phyloP scores from a whole-genome alignment of 495 filamentous ascomycete genomes.

The Penicillium nucicola region DNA sequence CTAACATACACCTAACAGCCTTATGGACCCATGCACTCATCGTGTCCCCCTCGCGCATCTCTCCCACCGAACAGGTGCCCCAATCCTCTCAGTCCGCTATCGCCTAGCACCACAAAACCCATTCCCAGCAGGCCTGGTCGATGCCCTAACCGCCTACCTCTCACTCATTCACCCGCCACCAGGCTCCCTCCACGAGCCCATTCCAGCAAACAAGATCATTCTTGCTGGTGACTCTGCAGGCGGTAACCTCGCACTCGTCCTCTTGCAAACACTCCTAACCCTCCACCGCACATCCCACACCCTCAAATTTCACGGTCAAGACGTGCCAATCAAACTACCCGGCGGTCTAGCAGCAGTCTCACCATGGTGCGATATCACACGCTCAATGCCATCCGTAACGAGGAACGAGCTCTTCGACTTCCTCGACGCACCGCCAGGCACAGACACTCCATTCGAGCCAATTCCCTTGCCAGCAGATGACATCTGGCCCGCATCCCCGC shows the following conservation, averaged over 20 bases:
- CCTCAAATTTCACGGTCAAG: conserved; percentile 61
- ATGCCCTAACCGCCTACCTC: conserved; percentile 80
- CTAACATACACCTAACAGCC: conserved; percentile 24
- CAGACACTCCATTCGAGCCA: conserved; percentile 31
- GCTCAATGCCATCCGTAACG: conserved; percentile 67
- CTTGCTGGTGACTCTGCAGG: conserved; percentile 88
- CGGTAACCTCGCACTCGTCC: conserved; percentile 68
- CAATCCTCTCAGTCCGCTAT: conserved; percentile 79
- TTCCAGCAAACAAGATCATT: conserved; percentile 68
- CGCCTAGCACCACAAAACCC: conserved; percentile 80
- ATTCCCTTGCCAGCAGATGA: conserved; percentile 45
- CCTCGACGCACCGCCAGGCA: conserved; percentile 47
- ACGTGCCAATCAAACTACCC: conserved; percentile 63
- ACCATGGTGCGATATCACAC: conserved; percentile 76
- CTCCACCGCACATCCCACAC: conserved; percentile 53
- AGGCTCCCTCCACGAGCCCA: conserved; percentile 66
- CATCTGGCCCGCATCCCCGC: conserved; percentile 71
- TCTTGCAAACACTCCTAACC: conserved; percentile 72
- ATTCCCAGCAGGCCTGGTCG: conserved; percentile 79
- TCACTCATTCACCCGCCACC: conserved; percentile 76
- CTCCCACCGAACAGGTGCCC: conserved; percentile 50
- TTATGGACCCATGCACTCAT: conserved; percentile 75
- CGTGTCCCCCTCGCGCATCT: conserved; percentile 45
- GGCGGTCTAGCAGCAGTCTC: conserved; percentile 63
- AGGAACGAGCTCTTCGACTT: conserved; percentile 70